phyloP scores from a whole-genome alignment of 139 green algal species.

The Eudorina sp. region DNA sequence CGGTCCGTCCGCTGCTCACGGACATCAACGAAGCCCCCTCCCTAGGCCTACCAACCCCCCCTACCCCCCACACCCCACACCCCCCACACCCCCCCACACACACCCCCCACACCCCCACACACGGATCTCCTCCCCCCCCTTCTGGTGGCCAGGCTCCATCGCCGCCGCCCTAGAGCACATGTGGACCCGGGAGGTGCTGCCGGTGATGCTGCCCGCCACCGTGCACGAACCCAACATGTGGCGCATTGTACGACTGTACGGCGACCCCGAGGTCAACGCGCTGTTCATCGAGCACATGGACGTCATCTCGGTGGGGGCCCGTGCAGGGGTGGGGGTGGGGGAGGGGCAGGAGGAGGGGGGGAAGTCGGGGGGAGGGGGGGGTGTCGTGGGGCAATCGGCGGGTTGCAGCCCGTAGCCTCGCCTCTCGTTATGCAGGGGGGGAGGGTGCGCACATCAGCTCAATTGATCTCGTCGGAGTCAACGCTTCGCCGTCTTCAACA shows the following conservation, averaged over 20 bases:
- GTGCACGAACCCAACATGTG: constrained; percentile 39
- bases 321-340: not conserved
- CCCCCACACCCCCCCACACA: too few relatives aligned
- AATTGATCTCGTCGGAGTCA: too few relatives aligned
- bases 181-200: constrained; percentile 20
- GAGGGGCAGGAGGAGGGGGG: not conserved
- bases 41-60: too few relatives aligned
- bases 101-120: too few relatives aligned
- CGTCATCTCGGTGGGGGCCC: constrained; percentile 7
- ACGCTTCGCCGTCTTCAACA: too few relatives aligned
- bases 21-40: too few relatives aligned
- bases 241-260: constrained; percentile 19
- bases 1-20: too few relatives aligned
- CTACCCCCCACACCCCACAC: too few relatives aligned
- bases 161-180: constrained; percentile 23
- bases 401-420: too few relatives aligned
- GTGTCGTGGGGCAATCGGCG: too few relatives aligned
- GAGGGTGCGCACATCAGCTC: too few relatives aligned
- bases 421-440: too few relatives aligned
- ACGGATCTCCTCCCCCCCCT: not conserved
- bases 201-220: not conserved
- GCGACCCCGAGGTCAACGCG: constrained; percentile 20
- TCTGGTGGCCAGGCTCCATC: constrained; percentile 12
- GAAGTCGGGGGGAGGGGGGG: not conserved
- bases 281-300: constrained; percentile 6